Evolutionary conservation across 345 rosid species (phyloP).

Genomic region (Sisymbrium altissimum): DNA sequence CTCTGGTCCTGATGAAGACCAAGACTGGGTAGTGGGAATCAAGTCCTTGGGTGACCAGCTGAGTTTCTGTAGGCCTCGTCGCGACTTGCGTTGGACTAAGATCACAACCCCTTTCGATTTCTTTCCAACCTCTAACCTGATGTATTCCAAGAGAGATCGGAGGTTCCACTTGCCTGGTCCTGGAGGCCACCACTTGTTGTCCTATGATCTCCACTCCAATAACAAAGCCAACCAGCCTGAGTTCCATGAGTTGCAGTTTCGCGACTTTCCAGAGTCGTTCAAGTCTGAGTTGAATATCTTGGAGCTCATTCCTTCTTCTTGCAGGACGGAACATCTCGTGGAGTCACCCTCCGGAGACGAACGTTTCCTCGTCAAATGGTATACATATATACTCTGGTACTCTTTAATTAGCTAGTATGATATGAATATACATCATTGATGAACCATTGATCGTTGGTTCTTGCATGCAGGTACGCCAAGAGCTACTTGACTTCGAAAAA

Average conservation of each 20-base stretch:
- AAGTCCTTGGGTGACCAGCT: conserved; percentile 13
- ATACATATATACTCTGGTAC: neutral
- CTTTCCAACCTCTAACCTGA: neutral
- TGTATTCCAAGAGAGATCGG: neutral
- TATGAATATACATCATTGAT: neutral
- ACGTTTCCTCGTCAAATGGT: conserved; percentile 17
- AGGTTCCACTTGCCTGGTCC: conserved; percentile 15
- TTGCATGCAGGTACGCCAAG: neutral
- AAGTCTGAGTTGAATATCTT: neutral
- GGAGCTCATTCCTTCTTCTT: conserved; percentile 3
- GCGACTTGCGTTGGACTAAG: conserved; percentile 11
- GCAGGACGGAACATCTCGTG: conserved; percentile 2
- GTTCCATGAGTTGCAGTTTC: neutral
- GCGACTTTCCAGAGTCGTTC: neutral
- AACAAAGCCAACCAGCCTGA: neutral
- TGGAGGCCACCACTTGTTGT: conserved; percentile 8
- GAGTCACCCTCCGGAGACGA: conserved; percentile 15
- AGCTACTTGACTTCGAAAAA: neutral
- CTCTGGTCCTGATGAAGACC: neutral
- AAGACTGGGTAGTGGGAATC: neutral
- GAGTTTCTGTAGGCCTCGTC: neutral
- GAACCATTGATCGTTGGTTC: neutral
- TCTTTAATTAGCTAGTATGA: neutral
- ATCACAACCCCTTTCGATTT: neutral
- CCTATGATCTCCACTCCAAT: neutral